Evolutionary conservation across 176 grass and related monocot species (phyloP).

Genomic region (Musa troglodytarum): DNA sequence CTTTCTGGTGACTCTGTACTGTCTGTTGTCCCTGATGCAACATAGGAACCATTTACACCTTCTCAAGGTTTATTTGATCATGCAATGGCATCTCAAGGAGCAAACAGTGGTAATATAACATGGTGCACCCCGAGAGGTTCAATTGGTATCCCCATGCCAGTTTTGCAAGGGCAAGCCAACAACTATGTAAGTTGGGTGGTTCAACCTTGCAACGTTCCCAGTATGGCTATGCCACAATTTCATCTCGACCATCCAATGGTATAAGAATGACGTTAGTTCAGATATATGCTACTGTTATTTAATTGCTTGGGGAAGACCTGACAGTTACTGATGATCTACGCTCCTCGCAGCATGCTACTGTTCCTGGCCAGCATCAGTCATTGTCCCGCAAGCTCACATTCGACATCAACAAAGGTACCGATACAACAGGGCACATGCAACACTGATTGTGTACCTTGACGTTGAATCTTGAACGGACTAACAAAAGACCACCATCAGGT

Average conservation of each 20-base stretch:
- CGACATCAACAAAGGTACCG: slow-evolving; percentile 43
- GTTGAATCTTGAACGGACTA: background rate
- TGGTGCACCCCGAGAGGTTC: slow-evolving; percentile 25
- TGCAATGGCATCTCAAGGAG: background rate
- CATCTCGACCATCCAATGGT: slow-evolving; percentile 23
- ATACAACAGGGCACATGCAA: slow-evolving; percentile 4
- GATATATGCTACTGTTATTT: background rate
- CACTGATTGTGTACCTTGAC: background rate
- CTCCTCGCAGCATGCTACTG: slow-evolving; percentile 17
- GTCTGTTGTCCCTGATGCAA: slow-evolving; percentile 17
- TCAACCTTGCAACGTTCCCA: slow-evolving; percentile 20
- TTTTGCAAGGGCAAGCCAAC: slow-evolving; percentile 20
- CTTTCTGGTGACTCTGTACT: background rate
- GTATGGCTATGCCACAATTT: slow-evolving; percentile 17
- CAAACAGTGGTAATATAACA: slow-evolving; percentile 26
- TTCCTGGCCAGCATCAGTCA: slow-evolving; percentile 14
- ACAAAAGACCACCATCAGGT: background rate
- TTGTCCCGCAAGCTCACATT: slow-evolving; percentile 32
- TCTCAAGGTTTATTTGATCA: slow-evolving; percentile 33
- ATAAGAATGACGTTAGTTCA: background rate
- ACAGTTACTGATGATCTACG: background rate
- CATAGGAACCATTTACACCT: slow-evolving; percentile 22
- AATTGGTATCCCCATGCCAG: slow-evolving; percentile 1
- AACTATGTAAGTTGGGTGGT: slow-evolving; percentile 36
- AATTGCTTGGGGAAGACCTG: background rate